phyloP scores from a whole-genome alignment of 73 alveolate genomes.

The Urostyla sp. region DNA sequence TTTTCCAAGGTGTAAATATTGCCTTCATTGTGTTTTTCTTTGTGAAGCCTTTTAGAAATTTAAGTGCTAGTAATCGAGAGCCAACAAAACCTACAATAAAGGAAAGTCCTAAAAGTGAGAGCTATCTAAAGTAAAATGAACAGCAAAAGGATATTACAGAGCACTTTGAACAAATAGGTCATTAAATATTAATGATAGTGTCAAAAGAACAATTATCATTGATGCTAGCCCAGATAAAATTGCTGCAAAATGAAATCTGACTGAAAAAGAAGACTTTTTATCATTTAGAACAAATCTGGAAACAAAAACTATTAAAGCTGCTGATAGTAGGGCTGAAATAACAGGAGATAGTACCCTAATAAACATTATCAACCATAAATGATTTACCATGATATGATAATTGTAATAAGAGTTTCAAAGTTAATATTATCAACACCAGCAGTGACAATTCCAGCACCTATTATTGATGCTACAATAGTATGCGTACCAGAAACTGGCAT shows the following conservation, averaged over 20 bases:
- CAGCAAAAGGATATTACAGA: too few relatives aligned
- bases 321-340: background rate
- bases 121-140: background rate
- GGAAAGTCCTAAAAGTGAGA: background rate
- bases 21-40: background rate
- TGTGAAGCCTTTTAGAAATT: background rate
- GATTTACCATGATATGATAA: background rate
- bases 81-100: background rate
- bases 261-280: background rate
- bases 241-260: background rate
- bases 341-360: constrained; percentile 6
- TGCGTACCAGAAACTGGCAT: constrained; percentile 27
- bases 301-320: background rate
- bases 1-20: background rate
- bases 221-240: background rate
- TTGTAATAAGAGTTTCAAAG: background rate
- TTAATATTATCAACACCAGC: background rate
- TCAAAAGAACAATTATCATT: background rate
- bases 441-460: constrained; percentile 28
- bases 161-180: background rate
- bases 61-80: background rate
- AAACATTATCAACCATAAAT: background rate
- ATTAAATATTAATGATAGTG: background rate
- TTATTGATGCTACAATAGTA: constrained; percentile 13
- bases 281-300: background rate